Evolutionary conservation across 2,329 filamentous ascomycete species (phyloP), one percentile per base, ranked within the genome.

Genomic region (Aspergillus niger): DNA sequence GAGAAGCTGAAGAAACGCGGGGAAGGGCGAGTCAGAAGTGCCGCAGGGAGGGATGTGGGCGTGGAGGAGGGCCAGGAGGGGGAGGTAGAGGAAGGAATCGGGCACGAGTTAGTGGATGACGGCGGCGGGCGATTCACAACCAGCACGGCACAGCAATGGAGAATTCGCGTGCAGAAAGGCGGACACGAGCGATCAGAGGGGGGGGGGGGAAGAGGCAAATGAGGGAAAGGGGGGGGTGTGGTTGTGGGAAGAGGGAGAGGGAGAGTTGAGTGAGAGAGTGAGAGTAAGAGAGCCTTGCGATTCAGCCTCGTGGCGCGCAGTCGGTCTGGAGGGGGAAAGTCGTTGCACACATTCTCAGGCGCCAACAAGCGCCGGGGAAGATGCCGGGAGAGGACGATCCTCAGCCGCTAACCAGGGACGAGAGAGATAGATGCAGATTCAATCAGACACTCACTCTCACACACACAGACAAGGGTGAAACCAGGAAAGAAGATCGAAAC

Each of bases 271-370:
- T 32, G 30, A n/a, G n/a, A n/a, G n/a, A 32, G 30, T 36, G 17
- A 13, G 30, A 30, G 30, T 32, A 41, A 36, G 24, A 55, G 28
- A 62, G 38, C 17, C 24, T 51, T 56, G 67, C 64, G 61, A 69
- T 62, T 68, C 66, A 67, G 67, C 66, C 66, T 69, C 58, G 67
- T 60, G 61, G 59, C 59, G 59, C 55, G 38, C 38, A 36, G 50
- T 49, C 28, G 49, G 55, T 59, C 60, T 57, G 47, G 36, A 50
- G 55, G 53, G 44, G 55, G 43, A 26, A 41, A 58, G 56, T 63
- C 61, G 32, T 36, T 36, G 32, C 32, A 36, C 60, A 61, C 57
- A 58, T 64, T 63, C 59, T 64, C 55, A 48, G 44, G 36, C 39
- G 43, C 39, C 53, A 55, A 41, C 32, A 50, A 50, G 47, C 47